These are phyloP conservation scores for Auricularia auricula-judae DNA, from an alignment of 768 basidiomycete species.

Conservation along the genomic window DNA sequence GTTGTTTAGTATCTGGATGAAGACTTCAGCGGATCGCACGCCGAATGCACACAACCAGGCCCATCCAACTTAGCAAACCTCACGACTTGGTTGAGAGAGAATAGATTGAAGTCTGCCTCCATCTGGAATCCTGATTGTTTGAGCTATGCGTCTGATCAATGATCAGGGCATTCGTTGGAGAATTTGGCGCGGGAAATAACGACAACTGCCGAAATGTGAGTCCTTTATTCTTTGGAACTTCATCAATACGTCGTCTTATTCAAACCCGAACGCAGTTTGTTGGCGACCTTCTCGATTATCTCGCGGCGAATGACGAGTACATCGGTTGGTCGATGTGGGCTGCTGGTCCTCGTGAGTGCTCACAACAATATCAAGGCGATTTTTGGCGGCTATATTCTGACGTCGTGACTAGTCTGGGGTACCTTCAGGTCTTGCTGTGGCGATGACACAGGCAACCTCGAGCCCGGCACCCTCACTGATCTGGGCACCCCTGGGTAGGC, in stretches of 20 bases:
- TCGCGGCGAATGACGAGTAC: constrained; percentile 31
- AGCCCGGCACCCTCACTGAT: constrained; percentile 18
- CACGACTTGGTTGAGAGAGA: constrained; percentile 31
- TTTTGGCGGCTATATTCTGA: background rate
- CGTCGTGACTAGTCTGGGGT: constrained; percentile 28
- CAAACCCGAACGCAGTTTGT: constrained; percentile 13
- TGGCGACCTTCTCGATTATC: constrained; percentile 30
- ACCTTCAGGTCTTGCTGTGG: constrained; percentile 33
- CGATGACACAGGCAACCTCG: constrained; percentile 31
- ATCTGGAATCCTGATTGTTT: background rate
- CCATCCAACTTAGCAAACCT: constrained; percentile 31
- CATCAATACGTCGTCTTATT: background rate
- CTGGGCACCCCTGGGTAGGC: constrained; percentile 5
- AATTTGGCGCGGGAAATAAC: constrained; percentile 37
- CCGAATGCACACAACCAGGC: constrained; percentile 31
- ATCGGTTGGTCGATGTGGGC: constrained; percentile 41
- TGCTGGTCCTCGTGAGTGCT: constrained; percentile 31
- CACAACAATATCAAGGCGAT: background rate
- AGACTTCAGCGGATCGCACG: constrained; percentile 34
- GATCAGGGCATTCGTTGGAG: constrained; percentile 30
- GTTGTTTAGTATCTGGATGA: constrained; percentile 12
- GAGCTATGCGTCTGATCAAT: background rate
- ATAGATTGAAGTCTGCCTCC: constrained; percentile 28
- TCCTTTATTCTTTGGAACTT: background rate
- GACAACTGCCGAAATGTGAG: constrained; percentile 19